Conservation (phyloP, 106 monocot species). For the Dioscorea alata region DNA sequence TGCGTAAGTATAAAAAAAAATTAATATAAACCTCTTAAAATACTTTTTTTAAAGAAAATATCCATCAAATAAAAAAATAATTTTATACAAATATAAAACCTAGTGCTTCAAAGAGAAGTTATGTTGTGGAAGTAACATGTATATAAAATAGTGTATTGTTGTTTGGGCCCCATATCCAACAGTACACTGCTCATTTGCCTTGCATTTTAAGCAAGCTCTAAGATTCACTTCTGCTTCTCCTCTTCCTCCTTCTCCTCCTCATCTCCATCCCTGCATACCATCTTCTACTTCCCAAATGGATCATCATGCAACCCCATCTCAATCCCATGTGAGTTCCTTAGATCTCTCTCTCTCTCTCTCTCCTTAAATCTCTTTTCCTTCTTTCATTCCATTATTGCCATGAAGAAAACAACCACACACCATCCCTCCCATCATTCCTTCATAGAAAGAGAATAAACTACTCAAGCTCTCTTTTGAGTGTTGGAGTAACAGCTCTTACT, state of each 20-base stretch:
- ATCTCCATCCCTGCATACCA: not conserved
- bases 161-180: constrained; percentile 23
- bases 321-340: constrained; percentile 41
- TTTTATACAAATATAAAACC: not conserved
- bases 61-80: not conserved
- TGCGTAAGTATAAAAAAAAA: too few species aligned
- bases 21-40: too few species aligned
- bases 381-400: not conserved
- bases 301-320: constrained; percentile 12
- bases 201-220: constrained; percentile 46
- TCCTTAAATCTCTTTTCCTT: not conserved
- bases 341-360: not conserved
- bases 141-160: not conserved
- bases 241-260: not conserved
- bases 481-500: constrained; percentile 24
- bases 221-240: constrained; percentile 12
- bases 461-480: not conserved
- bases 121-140: not conserved
- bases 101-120: constrained; percentile 19
- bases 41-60: not conserved
- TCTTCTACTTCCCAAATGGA: constrained; percentile 26
- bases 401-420: not conserved
- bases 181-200: constrained; percentile 40
- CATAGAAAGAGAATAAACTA: not conserved
- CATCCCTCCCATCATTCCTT: constrained; percentile 3